These are phyloP conservation scores for Sanguinoderma infundibulare DNA, from an alignment of 1,284 basidiomycete genomes.

Conservation along the genomic window DNA sequence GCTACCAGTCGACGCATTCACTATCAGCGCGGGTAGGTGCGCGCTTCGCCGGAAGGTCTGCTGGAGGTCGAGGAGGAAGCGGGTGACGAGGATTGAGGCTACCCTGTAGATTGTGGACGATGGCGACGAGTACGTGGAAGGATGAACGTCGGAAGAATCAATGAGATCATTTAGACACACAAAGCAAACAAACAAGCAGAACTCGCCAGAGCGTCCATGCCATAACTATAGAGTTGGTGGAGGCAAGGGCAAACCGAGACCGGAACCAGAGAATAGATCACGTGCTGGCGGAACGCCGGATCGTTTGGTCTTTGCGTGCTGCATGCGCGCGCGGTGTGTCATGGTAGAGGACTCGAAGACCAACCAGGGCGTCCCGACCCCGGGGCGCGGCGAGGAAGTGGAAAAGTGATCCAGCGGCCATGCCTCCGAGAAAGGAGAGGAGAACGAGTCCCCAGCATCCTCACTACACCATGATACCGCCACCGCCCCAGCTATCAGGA, in stretches of 20 bases:
- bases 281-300: conserved; percentile 1
- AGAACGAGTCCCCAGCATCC: not conserved
- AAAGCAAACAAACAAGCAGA: conserved; percentile 16
- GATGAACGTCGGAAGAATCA: not conserved
- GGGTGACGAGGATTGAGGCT: no score
- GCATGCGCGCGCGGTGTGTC: conserved; percentile 4
- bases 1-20: no score
- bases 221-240: conserved; percentile 16
- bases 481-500: conserved; percentile 28
- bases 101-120: no score
- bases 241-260: not conserved
- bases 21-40: no score
- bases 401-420: not conserved
- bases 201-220: conserved; percentile 22
- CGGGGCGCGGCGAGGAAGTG: not conserved
- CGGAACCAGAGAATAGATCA: not conserved
- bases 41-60: no score
- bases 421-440: not conserved
- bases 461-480: conserved; percentile 28
- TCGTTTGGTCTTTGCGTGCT: not conserved
- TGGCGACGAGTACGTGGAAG: not conserved
- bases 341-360: not conserved
- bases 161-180: conserved; percentile 16
- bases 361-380: not conserved
- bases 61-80: no score